Percentiles rank a stretch among this genome's conserved stretches.
phyloP scores from a whole-genome alignment of 176 grass and related monocot species.

The Thalia dealbata region DNA sequence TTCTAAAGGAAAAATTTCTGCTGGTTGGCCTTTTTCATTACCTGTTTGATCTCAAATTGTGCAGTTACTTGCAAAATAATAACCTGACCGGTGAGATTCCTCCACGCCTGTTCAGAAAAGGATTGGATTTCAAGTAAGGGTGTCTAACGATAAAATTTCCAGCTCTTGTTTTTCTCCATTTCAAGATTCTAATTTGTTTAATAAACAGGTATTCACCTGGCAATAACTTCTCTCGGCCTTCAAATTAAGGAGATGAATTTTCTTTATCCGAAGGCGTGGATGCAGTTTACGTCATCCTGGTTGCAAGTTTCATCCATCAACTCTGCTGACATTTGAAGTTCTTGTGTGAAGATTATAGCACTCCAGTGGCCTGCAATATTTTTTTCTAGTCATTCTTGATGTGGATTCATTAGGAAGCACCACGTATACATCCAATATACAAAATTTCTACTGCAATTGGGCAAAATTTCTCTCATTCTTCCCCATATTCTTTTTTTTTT shows the following conservation, averaged over 20 bases:
- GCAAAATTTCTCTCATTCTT: neutral
- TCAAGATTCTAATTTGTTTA: constrained; percentile 14
- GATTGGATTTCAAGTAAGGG: constrained; percentile 54
- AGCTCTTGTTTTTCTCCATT: neutral
- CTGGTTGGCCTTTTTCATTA: neutral
- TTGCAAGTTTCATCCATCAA: neutral
- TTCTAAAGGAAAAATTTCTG: neutral
- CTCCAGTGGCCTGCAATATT: neutral
- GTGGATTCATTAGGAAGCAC: neutral
- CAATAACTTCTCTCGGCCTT: constrained; percentile 29
- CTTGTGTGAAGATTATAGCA: neutral
- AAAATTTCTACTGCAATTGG: neutral
- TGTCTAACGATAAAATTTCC: neutral
- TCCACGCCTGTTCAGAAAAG: constrained; percentile 39
- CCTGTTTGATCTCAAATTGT: constrained; percentile 19
- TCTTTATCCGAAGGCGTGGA: neutral
- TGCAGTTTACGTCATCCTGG: neutral
- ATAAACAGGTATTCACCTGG: constrained; percentile 49
- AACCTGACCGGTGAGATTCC: constrained; percentile 54
- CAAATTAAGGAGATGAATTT: neutral
- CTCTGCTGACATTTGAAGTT: neutral
- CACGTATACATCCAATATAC: neutral
- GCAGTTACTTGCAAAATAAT: constrained; percentile 75
- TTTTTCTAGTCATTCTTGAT: neutral
- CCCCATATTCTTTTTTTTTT: neutral